These are phyloP conservation scores for Phytophthora tentaculata DNA, from an alignment of 352 stramenopile species.

Conservation along the genomic window DNA sequence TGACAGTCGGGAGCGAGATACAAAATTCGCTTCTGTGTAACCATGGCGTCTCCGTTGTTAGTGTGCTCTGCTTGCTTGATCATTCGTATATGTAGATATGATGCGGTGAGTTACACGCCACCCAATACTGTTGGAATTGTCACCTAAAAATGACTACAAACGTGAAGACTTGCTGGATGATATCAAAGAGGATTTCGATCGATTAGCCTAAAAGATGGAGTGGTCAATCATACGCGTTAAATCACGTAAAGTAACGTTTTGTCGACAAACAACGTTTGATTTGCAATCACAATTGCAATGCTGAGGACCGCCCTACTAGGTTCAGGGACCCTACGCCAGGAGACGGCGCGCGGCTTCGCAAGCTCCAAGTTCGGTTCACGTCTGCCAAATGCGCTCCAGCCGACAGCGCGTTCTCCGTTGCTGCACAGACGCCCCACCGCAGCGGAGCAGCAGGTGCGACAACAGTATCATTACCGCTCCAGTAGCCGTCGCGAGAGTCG, in stretches of 20 bases:
- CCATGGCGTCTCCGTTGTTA: too few species aligned
- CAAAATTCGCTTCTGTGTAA: too few species aligned
- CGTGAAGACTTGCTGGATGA: too few species aligned
- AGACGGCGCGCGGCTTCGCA: constrained; percentile 15
- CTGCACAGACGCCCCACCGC: constrained; percentile 9
- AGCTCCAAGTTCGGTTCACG: constrained; percentile 6
- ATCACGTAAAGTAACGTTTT: not conserved
- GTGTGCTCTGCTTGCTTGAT: too few species aligned
- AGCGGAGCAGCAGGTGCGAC: constrained; percentile 26
- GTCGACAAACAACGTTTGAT: not conserved
- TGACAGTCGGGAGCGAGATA: not conserved
- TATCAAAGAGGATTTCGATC: too few species aligned
- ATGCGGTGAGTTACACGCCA: too few species aligned
- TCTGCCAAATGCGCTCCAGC: constrained; percentile 21
- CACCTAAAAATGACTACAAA: too few species aligned
- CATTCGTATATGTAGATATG: too few species aligned
- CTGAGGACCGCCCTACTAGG: constrained; percentile 23
- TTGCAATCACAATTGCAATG: constrained; percentile 8
- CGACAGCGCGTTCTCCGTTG: constrained; percentile 8
- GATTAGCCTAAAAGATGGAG: too few species aligned
- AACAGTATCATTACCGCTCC: constrained; percentile 34
- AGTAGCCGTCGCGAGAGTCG: constrained; percentile 31
- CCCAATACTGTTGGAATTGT: too few species aligned
- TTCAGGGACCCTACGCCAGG: constrained; percentile 6
- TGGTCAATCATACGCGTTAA: not conserved